Evolutionary conservation across 805 yeast species (phyloP).

Genomic region (Ogataea sp.): DNA sequence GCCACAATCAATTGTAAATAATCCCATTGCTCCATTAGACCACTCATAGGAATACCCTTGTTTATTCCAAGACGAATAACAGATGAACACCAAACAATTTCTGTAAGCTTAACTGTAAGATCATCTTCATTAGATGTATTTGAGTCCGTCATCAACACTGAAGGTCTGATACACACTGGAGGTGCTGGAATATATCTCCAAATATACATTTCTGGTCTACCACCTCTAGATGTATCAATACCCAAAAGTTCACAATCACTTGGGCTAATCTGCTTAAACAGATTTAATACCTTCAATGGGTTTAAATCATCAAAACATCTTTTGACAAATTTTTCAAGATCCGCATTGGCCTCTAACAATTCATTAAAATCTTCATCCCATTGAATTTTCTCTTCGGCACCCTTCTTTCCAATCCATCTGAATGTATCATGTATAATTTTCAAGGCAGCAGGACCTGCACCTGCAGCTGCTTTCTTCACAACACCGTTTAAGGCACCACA

Average conservation of each 20-base stretch:
- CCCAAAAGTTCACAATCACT: constrained; percentile 91
- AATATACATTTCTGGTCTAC: constrained; percentile 91
- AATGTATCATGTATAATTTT: constrained; percentile 94
- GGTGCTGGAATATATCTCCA: constrained; percentile 99
- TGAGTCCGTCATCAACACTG: constrained; percentile 85
- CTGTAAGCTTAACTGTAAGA: constrained; percentile 89
- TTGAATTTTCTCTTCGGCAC: constrained; percentile 70
- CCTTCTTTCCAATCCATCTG: constrained; percentile 90
- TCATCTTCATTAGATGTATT: constrained; percentile 96
- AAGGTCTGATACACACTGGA: constrained; percentile 97
- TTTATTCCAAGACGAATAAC: constrained; percentile 91
- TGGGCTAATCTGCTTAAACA: constrained; percentile 80
- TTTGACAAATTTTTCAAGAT: constrained; percentile 76
- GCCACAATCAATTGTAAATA: constrained; percentile 92
- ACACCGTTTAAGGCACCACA: constrained; percentile 94
- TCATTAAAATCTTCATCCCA: constrained; percentile 86
- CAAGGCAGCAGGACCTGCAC: constrained; percentile 87
- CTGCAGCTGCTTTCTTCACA: constrained; percentile 91
- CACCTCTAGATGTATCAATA: constrained; percentile 76
- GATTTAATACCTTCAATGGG: constrained; percentile 79
- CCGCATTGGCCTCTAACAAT: constrained; percentile 73
- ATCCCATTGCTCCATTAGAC: constrained; percentile 99
- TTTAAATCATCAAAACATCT: constrained; percentile 90
- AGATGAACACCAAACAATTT: constrained; percentile 95
- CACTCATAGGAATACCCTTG: constrained; percentile 87